phyloP scores from a whole-genome alignment of 2,329 filamentous ascomycete species.

The Rhexocercosporidium sp. region DNA sequence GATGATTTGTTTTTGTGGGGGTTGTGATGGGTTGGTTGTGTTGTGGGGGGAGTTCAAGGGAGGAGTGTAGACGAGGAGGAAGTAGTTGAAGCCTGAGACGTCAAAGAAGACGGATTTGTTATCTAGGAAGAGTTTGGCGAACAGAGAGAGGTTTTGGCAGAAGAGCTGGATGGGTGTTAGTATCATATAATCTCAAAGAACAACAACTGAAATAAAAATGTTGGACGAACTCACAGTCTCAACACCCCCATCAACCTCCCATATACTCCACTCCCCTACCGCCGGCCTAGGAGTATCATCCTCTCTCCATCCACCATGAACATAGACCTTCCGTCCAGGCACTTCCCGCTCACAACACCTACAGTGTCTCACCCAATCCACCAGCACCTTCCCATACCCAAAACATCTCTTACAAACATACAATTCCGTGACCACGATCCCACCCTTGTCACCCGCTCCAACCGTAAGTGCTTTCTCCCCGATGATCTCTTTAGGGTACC shows the following conservation, averaged over 20 bases:
- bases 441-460: slow-evolving; percentile 28
- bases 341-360: slow-evolving; percentile 58
- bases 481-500: slow-evolving; percentile 77
- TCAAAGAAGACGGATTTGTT: slow-evolving; percentile 99
- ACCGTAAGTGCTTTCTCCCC: slow-evolving; percentile 49
- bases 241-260: slow-evolving; percentile 90
- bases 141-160: slow-evolving; percentile 93
- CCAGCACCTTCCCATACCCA: slow-evolving; percentile 77
- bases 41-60: slow-evolving; percentile 50
- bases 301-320: slow-evolving; percentile 56
- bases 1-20: slow-evolving; percentile 63
- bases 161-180: slow-evolving; percentile 63
- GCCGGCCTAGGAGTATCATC: slow-evolving; percentile 47
- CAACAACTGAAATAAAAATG: neutral
- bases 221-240: slow-evolving; percentile 63
- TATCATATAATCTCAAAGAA: neutral
- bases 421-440: slow-evolving; percentile 64
- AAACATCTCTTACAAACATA: slow-evolving; percentile 95
- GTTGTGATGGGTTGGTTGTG: slow-evolving; percentile 44
- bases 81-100: slow-evolving; percentile 92
- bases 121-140: slow-evolving; percentile 96
- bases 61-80: slow-evolving; percentile 75
- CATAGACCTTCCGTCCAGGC: slow-evolving; percentile 78
- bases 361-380: slow-evolving; percentile 63
- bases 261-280: slow-evolving; percentile 81